phyloP scores from a whole-genome alignment of 2,329 filamentous ascomycete species.

The Fusarium sp. region DNA sequence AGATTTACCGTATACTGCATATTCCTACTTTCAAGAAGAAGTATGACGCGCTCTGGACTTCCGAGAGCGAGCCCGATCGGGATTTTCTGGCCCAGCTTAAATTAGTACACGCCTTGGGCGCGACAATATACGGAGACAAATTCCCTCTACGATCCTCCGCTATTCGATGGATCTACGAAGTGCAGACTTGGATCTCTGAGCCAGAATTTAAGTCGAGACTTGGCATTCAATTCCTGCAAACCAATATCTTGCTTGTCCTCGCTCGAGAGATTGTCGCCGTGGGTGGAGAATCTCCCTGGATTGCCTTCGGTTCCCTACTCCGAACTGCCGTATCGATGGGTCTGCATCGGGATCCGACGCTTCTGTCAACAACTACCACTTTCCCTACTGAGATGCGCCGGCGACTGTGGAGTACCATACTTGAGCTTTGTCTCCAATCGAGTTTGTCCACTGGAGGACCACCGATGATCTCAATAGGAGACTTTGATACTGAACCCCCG shows the following conservation, averaged over 20 bases:
- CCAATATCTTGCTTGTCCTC: slow-evolving; percentile 58
- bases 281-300: slow-evolving; percentile 63
- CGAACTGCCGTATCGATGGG: slow-evolving; percentile 64
- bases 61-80: slow-evolving; percentile 49
- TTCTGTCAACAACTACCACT: slow-evolving; percentile 54
- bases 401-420: slow-evolving; percentile 66
- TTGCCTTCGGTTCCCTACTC: slow-evolving; percentile 60
- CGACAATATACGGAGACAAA: slow-evolving; percentile 62
- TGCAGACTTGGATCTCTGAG: slow-evolving; percentile 66
- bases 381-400: slow-evolving; percentile 62
- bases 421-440: slow-evolving; percentile 62
- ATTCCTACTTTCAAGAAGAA: slow-evolving; percentile 62
- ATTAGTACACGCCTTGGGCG: slow-evolving; percentile 69
- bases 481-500: slow-evolving; percentile 64
- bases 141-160: slow-evolving; percentile 65
- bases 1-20: slow-evolving; percentile 64
- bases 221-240: slow-evolving; percentile 65
- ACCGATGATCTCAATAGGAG: slow-evolving; percentile 58
- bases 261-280: slow-evolving; percentile 56
- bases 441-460: slow-evolving; percentile 62
- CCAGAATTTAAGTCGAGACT: slow-evolving; percentile 67
- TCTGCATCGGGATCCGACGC: slow-evolving; percentile 62
- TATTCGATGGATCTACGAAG: slow-evolving; percentile 70
- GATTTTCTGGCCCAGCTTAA: slow-evolving; percentile 69
- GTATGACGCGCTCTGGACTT: slow-evolving; percentile 65